These are phyloP conservation scores for Aspergillus fumigatus DNA, from an alignment of 2,329 filamentous ascomycete species.

Conservation along the genomic window DNA sequence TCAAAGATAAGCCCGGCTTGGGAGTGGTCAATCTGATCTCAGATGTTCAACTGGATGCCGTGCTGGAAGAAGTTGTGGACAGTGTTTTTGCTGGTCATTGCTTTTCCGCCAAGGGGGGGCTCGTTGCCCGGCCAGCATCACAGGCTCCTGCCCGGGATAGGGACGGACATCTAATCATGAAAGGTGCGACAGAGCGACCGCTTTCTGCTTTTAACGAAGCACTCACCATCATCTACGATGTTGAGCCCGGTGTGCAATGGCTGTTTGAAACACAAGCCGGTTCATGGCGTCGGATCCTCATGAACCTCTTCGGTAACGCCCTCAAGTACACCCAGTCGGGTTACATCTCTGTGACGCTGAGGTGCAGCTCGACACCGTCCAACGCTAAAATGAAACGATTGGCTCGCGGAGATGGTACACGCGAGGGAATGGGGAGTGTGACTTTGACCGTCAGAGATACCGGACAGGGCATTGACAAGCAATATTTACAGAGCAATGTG, in stretches of 20 bases:
- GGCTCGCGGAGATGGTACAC: not conserved
- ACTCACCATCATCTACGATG: conserved; percentile 33
- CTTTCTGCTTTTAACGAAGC: conserved; percentile 3
- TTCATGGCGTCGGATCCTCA: conserved; percentile 45
- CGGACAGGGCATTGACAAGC: conserved; percentile 25
- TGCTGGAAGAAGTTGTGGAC: conserved; percentile 22
- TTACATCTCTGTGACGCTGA: conserved; percentile 37
- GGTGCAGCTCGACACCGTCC: conserved; percentile 8
- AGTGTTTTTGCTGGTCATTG: conserved; percentile 24
- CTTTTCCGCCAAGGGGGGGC: conserved; percentile 9
- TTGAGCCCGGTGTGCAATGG: conserved; percentile 41
- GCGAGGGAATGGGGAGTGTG: conserved; percentile 10
- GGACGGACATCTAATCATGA: not conserved
- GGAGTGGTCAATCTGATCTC: conserved; percentile 5
- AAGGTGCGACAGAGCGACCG: not conserved
- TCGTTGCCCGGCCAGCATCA: not conserved
- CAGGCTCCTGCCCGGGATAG: not conserved
- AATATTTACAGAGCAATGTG: conserved; percentile 21
- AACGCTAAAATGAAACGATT: conserved; percentile 8
- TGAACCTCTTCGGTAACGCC: conserved; percentile 48
- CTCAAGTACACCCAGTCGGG: conserved; percentile 46
- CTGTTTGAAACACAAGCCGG: conserved; percentile 43
- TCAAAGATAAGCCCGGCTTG: not conserved
- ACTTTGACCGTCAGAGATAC: conserved; percentile 25
- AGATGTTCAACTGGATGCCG: conserved; percentile 14